phyloP scores from a whole-genome alignment of 2,329 filamentous ascomycete species.

The Penicillium hordei region DNA sequence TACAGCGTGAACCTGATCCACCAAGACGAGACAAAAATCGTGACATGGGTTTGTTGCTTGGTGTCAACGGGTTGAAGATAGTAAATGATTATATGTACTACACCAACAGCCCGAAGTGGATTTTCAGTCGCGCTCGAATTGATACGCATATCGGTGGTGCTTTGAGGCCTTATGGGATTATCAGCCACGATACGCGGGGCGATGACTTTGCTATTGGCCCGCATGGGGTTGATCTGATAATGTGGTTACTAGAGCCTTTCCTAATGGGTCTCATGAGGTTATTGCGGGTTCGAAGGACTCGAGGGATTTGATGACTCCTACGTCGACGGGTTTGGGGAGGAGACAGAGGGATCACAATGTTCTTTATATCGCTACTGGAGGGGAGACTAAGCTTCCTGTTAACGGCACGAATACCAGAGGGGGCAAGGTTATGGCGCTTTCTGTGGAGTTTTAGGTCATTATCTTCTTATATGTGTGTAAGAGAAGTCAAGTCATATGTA shows the following conservation, averaged over 20 bases:
- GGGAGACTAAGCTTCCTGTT: conserved; percentile 2
- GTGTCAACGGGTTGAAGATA: conserved; percentile 17
- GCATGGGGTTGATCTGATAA: conserved; percentile 16
- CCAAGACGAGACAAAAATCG: conserved; percentile 11
- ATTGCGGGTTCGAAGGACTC: conserved; percentile 12
- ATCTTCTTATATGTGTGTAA: background rate
- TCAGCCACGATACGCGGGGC: conserved; percentile 9
- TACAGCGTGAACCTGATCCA: conserved; percentile 18
- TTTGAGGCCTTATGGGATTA: conserved; percentile 14
- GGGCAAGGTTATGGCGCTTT: conserved; percentile 7
- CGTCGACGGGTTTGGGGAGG: conserved; percentile 17
- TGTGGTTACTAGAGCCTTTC: conserved; percentile 10
- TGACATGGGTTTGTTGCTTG: conserved; percentile 9
- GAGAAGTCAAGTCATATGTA: conserved; percentile 1
- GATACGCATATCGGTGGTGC: conserved; percentile 14
- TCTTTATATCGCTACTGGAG: conserved; percentile 18
- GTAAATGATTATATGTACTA: conserved; percentile 18
- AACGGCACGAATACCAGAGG: conserved; percentile 1
- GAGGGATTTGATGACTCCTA: conserved; percentile 16
- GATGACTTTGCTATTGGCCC: conserved; percentile 22
- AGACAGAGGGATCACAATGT: conserved; percentile 5
- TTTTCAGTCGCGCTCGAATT: conserved; percentile 22
- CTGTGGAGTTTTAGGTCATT: background rate
- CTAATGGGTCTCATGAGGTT: conserved; percentile 3
- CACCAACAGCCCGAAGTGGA: conserved; percentile 14